Base-by-base conservation (phyloP, 1,139 yeast genomes). In the Arxiozyma slooffiae region DNA sequence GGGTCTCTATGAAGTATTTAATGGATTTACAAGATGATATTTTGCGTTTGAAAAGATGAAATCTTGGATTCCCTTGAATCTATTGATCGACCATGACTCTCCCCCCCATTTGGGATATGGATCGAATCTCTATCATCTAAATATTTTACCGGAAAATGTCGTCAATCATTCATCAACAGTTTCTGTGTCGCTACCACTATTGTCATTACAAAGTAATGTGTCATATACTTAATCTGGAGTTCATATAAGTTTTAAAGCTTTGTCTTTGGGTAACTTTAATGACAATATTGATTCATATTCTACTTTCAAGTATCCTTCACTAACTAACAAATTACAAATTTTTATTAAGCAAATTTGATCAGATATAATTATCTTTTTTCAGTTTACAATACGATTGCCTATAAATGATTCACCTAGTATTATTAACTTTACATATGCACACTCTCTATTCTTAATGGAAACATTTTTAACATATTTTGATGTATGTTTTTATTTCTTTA, bases 401-500 rank as follows among this genome's bases (percentile, higher is more conserved):
- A 20, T 42, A 17, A 42, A 14, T 8, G 38, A 42, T 34, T 6
- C n/a, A 2, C 22, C 38, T n/a, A 30, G 20, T 26, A 2, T 7
- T 18, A 5, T 34, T 34, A 42, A 16, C 34, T 5, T 42, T 42
- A 21, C 45, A 42, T 85, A 83, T 58, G 80, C 88, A 2, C 82
- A 84, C 60, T 92, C 95, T 6, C 77, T 83, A 77, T 67, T 82
- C 16, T 70, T 85, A 51, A 85, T 85, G 17, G 92, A 84, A 60
- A 81, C 87, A 0, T 86, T 86, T 58, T 78, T 85, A 53, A 81
- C 82, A 49, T 86, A 84, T 62, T 82, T 86, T 59, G 92, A 85
- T 62, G 94, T 90, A 1, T 85, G 95, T 59, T 87, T 85, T 64
- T 87, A 87, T 67, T 86, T 86, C 61, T 85, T 86, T 70, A 87